Evolutionary conservation across 371 early-diverging fungal species (phyloP).

Genomic region (Rhizopus delemar): DNA sequence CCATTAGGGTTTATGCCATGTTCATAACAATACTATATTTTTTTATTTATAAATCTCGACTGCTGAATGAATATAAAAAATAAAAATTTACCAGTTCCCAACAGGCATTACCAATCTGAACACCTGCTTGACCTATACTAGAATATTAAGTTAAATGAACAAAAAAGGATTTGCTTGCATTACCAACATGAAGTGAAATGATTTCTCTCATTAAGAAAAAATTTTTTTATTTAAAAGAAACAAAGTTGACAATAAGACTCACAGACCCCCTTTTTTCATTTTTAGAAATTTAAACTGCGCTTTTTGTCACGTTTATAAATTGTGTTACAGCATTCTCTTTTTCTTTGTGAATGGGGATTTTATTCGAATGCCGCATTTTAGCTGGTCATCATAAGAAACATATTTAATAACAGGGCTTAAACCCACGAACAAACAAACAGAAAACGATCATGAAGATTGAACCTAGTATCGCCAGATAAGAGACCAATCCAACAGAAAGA

Average conservation of each 20-base stretch:
- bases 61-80: slow-evolving; percentile 23
- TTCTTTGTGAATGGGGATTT: too few relatives aligned
- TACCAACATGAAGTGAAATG: not conserved
- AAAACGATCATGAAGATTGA: too few relatives aligned
- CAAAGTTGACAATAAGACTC: not conserved
- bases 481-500: too few relatives aligned
- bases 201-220: not conserved
- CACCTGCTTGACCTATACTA: slow-evolving; percentile 86
- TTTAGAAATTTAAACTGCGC: not conserved
- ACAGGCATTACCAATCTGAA: slow-evolving; percentile 98
- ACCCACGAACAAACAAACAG: too few relatives aligned
- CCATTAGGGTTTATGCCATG: slow-evolving; percentile 95
- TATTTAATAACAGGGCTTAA: too few relatives aligned
- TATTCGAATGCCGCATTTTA: too few relatives aligned
- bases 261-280: not conserved
- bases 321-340: too few relatives aligned
- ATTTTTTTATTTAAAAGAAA: not conserved
- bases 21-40: slow-evolving; percentile 82
- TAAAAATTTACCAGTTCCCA: slow-evolving; percentile 79
- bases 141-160: slow-evolving; percentile 27
- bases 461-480: too few relatives aligned
- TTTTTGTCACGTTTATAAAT: too few relatives aligned
- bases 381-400: too few relatives aligned
- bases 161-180: not conserved
- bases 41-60: not conserved